Evolutionary conservation across 2,329 filamentous ascomycete genomes (phyloP).

Genomic region (Ilyonectria sp.): DNA sequence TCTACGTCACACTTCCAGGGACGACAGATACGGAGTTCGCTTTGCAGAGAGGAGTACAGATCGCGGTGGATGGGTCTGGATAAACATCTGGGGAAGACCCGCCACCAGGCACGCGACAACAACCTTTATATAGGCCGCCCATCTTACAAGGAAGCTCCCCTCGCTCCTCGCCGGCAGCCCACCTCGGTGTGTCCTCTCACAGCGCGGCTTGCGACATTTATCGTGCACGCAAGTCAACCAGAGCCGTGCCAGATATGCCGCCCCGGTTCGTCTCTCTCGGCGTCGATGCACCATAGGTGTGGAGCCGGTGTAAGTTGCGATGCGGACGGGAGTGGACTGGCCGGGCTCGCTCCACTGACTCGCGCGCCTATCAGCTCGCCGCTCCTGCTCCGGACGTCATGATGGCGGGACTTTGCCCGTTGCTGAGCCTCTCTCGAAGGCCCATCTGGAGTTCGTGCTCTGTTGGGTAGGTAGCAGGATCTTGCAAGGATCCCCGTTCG

Average conservation of each 20-base stretch:
- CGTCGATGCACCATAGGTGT: slow-evolving; percentile 10
- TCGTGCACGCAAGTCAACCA: neutral
- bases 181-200: slow-evolving; percentile 6
- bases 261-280: slow-evolving; percentile 4
- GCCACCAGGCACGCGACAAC: neutral
- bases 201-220: slow-evolving; percentile 3
- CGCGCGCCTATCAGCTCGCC: slow-evolving; percentile 11
- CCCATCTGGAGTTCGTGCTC: neutral
- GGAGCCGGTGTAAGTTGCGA: slow-evolving; percentile 12
- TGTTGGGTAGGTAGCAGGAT: slow-evolving; percentile 10
- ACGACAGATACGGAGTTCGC: neutral
- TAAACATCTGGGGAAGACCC: slow-evolving; percentile 1
- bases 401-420: neutral
- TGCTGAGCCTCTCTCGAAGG: neutral
- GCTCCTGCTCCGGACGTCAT: neutral
- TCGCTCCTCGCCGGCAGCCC: neutral
- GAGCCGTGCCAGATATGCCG: slow-evolving; percentile 3
- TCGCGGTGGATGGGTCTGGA: neutral
- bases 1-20: neutral
- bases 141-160: neutral
- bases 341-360: neutral
- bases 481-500: neutral
- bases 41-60: neutral
- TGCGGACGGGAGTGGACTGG: neutral
- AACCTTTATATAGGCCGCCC: slow-evolving; percentile 2